Base-by-base conservation (phyloP, 2,329 filamentous ascomycete species). In the Aureobasidium sp. region DNA sequence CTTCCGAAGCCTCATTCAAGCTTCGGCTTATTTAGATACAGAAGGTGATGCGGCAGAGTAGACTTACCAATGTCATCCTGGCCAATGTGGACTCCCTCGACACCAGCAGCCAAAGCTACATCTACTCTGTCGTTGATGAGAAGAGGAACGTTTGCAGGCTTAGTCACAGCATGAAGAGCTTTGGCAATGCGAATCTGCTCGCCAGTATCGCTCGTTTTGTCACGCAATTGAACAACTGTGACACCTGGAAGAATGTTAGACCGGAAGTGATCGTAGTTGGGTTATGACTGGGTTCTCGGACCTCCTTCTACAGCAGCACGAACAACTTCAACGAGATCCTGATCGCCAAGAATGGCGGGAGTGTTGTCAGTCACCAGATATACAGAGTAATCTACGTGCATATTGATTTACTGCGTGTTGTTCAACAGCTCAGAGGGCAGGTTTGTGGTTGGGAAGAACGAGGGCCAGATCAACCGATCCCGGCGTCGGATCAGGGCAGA, bases 331-430 rank as follows among this genome's bases (percentile, higher is more conserved):
- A 84, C 82, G 41, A 97, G 80, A 72, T 91, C 82, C 68, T 82
- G 83, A 65, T 81, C 77, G 61, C 89, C 89, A 47, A 97, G 85
- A 67, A 96, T 91, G 37, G 86, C 85, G 15, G 87, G 83, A n/a
- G 91, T 96, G 56, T 91, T 94, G 80, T 97, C 92, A 5, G 92
- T 97, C 68, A 97, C 92, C 63, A 97, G 82, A 73, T 97, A 97
- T 42, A 97, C 79, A 53, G 87, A 87, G 73, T 95, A 92, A 75
- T 96, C 86, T 51, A 88, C 79, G 23, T 69, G 65, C 64, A 66
- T 67, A 34, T 76, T 70, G 44, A 23, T 34, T 51, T 3, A 46
- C 37, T 41, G 32, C 23, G 20, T 10, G 46, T 27, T 50, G 57
- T 36, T 36, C 27, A 39, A 46, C 10, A 46, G 32, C 46, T 47